phyloP scores from a whole-genome alignment of 2,329 filamentous ascomycete genomes.

The Penicillium sp. region DNA sequence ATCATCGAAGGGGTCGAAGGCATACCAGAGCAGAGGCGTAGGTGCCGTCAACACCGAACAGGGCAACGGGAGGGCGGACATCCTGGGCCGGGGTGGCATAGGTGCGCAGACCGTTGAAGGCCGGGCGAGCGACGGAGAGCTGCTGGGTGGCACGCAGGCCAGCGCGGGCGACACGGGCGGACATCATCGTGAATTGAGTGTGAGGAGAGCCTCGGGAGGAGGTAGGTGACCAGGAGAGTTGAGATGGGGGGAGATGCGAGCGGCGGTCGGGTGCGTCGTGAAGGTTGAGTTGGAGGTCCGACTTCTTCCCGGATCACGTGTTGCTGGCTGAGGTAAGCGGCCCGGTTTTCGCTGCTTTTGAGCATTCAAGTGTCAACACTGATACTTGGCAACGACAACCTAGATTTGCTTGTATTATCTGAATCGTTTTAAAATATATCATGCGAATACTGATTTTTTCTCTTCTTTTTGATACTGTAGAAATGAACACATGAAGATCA shows the following conservation, averaged over 20 bases:
- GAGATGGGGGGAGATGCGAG: conserved; percentile 28
- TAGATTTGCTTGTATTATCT: not conserved
- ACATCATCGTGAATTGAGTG: conserved; percentile 50
- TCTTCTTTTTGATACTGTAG: too few relatives aligned
- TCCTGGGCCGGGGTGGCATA: conserved; percentile 72
- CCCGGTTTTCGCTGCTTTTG: not conserved
- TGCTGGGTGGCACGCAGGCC: conserved; percentile 56
- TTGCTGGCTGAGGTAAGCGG: conserved; percentile 10
- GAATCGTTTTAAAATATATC: too few relatives aligned
- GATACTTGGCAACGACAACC: not conserved
- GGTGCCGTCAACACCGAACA: conserved; percentile 96
- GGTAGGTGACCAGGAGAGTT: conserved; percentile 18
- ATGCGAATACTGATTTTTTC: too few relatives aligned
- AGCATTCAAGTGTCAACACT: not conserved
- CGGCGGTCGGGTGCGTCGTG: conserved; percentile 27
- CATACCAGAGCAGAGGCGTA: conserved; percentile 98
- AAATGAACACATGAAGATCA: not conserved
- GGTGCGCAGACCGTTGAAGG: conserved; percentile 60
- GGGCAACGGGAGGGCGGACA: conserved; percentile 80
- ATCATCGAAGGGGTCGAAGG: conserved; percentile 15
- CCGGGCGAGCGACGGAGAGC: conserved; percentile 43
- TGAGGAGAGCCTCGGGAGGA: conserved; percentile 25
- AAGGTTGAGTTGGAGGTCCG: conserved; percentile 27
- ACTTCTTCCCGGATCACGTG: conserved; percentile 30
- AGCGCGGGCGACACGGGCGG: conserved; percentile 57